Evolutionary conservation across 1,284 basidiomycete genomes (phyloP), one percentile per base, ranked within the genome.

Genomic region (Ustilago sp.): DNA sequence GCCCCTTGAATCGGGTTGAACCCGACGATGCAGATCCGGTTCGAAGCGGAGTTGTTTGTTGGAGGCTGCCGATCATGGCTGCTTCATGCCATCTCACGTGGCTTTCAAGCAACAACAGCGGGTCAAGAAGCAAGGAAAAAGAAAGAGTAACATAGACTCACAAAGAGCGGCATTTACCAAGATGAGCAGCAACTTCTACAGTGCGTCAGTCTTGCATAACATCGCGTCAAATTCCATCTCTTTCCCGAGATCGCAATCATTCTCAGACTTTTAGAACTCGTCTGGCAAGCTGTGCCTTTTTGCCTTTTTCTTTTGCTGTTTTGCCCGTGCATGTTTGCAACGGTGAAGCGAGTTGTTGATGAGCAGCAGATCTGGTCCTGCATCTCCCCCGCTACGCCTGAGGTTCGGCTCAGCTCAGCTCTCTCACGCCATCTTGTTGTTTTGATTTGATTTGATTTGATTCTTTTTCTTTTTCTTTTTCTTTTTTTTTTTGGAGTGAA

Each of bases 181-280:
- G 38, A 56, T 13, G 28, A 35, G 41, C 23, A 54, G 59, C 34
- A 72, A 72, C 69, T 66, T 72, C 63, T 72, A 72, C 69, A 35
- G 15, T 63, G 69, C 69, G 50, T 72, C 32, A 32, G 41, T 28
- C 11, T 35, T 59, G 62, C 48, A 64, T 54, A 41, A 35, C 12
- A 23, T 43, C 9, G 58, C 58, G 48, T 64, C 23, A 61, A 45
- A 32, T 51, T n/a, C 15, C 13, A 17, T 63, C 52, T 61, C 23
- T 39, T 43, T 54, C 59, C 9, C 43, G 19, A 45, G 43, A 19
- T 45, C n/a, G 43, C 3, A n/a, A 45, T 19, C 43, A 45, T 45
- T 28, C 43, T 45, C 43, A 45, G n/a, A 45, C n/a, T n/a, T 45
- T 19, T 45, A 45, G n/a, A 45, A 19, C 43, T 45, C 43, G 43